Evolutionary conservation across 2,329 filamentous ascomycete genomes (phyloP).

Genomic region (Aspergillus uvarum): DNA sequence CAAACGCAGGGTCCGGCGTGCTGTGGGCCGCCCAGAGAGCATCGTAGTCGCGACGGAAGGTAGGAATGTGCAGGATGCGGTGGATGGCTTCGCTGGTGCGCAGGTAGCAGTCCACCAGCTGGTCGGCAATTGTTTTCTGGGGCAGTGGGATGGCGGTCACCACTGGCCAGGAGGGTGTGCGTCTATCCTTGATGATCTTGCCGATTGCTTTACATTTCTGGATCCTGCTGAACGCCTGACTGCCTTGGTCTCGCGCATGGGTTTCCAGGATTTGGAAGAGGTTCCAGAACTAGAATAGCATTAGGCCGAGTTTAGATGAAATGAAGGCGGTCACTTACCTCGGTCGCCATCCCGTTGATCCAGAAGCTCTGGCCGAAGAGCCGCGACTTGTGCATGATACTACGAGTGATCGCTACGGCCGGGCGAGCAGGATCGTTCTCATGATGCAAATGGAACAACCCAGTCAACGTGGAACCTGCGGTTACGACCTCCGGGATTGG

Average conservation of each 20-base stretch:
- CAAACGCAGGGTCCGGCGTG: constrained; percentile 44
- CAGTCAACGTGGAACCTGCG: constrained; percentile 40
- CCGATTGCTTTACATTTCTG: constrained; percentile 56
- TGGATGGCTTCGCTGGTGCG: constrained; percentile 55
- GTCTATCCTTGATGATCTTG: constrained; percentile 52
- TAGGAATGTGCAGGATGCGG: constrained; percentile 58
- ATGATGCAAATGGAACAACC: constrained; percentile 46
- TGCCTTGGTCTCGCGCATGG: constrained; percentile 37
- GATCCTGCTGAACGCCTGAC: constrained; percentile 40
- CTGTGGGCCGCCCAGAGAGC: constrained; percentile 46
- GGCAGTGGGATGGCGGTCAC: constrained; percentile 48
- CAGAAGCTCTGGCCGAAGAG: constrained; percentile 59
- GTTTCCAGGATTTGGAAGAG: constrained; percentile 49
- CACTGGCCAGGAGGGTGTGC: constrained; percentile 52
- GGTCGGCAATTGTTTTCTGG: constrained; percentile 43
- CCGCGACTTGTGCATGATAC: constrained; percentile 55
- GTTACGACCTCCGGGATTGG: constrained; percentile 38
- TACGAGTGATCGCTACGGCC: constrained; percentile 37
- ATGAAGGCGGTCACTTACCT: constrained; percentile 39
- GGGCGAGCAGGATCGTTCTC: constrained; percentile 25
- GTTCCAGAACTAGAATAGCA: constrained; percentile 18
- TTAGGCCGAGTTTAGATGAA: constrained; percentile 1
- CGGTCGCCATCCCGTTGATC: constrained; percentile 48
- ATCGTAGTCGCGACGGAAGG: constrained; percentile 57
- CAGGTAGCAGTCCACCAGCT: constrained; percentile 56